Evolutionary conservation across 257 asterid genomes (phyloP), one percentile per base, ranked within the genome.

Genomic region (Agastache rugosa): DNA sequence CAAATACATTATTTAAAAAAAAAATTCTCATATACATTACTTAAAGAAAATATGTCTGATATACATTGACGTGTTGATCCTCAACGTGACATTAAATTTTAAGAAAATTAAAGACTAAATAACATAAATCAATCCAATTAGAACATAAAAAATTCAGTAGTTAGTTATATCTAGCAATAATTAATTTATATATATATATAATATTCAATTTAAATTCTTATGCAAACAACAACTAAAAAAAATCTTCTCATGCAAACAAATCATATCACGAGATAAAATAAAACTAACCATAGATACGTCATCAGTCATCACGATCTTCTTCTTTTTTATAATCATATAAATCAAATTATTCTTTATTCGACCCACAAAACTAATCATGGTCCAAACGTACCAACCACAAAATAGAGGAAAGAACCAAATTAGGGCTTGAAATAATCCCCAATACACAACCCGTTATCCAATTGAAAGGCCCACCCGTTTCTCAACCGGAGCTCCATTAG

Each of bases 361-460:
- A 37, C 66, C 41, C 61, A 23, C 31, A 41, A 56, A 15, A 35
- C 65, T 35, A 53, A 34, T 39, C 2, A 42, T 25, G 67, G 75
- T n/a, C 50, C 65, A 54, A 35, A 29, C 53, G 8, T 23, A 55
- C n/a, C 56, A 25, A 58, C 15, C 54, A 35, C 31, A 6, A 47
- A 5, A 44, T 61, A 17, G 16, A n/a, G 17, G 67, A 59, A 60
- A 17, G 69, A 61, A 29, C 47, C 54, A 65, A 64, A 66, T 75
- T 75, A 75, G 74, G 79, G 74, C 73, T 37, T 23, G 4, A 74
- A 74, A 53, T 53, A 22, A 48, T 29, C 69, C 77, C 55, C 15
- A 73, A 61, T 20, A 56, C 20, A 59, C n/a, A 23, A 35, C 31
- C 58, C 27, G 6, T 19, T 58, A 45, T 31, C 71, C 64, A 12